Percentiles rank a stretch among this genome's conserved stretches.
Conservation (phyloP, 306 rosid genomes). For the Datisca glomerata region DNA sequence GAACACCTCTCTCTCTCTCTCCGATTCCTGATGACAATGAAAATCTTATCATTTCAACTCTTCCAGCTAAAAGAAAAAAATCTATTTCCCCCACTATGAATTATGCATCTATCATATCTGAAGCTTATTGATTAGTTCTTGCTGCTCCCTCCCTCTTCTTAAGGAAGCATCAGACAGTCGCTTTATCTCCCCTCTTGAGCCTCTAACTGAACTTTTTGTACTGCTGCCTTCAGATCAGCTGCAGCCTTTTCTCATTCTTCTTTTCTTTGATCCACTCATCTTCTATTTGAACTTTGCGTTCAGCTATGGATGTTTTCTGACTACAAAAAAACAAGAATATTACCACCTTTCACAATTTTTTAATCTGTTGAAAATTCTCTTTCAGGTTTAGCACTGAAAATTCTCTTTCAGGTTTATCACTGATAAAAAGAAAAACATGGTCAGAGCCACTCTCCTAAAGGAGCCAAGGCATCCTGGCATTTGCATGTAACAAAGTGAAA, state of each 20-base stretch:
- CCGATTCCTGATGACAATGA: slow-evolving; percentile 68
- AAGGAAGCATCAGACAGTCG: slow-evolving; percentile 47
- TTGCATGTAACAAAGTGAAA: no score
- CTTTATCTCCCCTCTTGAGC: slow-evolving; percentile 72
- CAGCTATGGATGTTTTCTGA: slow-evolving; percentile 68
- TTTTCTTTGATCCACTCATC: slow-evolving; percentile 72
- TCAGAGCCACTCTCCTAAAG: no score
- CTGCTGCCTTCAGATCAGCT: slow-evolving; percentile 71
- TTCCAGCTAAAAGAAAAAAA: no score
- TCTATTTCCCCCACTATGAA: not conserved
- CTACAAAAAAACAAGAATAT: slow-evolving; percentile 29
- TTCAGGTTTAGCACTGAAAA: no score
- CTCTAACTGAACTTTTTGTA: slow-evolving; percentile 67
- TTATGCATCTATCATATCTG: slow-evolving; percentile 37
- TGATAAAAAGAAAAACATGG: no score
- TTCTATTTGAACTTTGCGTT: slow-evolving; percentile 58
- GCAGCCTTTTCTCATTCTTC: slow-evolving; percentile 87
- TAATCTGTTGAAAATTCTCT: no score
- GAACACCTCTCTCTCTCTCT: slow-evolving; percentile 59
- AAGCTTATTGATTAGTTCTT: slow-evolving; percentile 68
- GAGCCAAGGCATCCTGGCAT: no score
- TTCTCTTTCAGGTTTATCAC: no score
- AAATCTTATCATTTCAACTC: no score
- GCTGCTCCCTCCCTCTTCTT: slow-evolving; percentile 65
- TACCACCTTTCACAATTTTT: no score